Percentiles rank a stretch among this genome's conserved stretches.
Conservation (phyloP, 2,329 filamentous ascomycete species). For the Venturiaceae sp. region DNA sequence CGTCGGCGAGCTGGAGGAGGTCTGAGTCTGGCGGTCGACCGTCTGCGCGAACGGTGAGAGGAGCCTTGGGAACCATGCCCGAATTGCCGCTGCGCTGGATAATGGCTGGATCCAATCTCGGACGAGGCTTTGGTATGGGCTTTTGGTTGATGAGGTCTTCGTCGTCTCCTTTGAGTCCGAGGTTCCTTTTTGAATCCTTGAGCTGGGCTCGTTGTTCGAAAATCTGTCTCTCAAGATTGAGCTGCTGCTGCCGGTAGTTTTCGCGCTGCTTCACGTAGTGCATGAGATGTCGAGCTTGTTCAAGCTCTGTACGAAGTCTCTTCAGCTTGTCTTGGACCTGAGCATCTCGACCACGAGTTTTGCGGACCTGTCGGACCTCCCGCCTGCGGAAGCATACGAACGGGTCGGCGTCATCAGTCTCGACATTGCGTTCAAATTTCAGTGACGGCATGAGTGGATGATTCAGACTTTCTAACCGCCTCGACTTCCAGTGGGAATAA, state of each 20-base stretch:
- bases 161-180: conserved; percentile 85
- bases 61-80: conserved; percentile 34
- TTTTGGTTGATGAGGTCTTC: conserved; percentile 75
- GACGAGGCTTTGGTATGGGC: conserved; percentile 35
- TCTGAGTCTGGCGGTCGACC: conserved; percentile 65
- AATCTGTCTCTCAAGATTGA: conserved; percentile 64
- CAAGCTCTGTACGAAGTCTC: conserved; percentile 80
- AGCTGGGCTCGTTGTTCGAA: conserved; percentile 76
- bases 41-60: conserved; percentile 47
- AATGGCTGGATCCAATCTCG: conserved; percentile 48
- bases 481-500: conserved; percentile 9
- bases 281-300: conserved; percentile 76
- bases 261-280: conserved; percentile 72
- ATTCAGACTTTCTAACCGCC: conserved; percentile 50
- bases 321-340: conserved; percentile 93
- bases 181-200: conserved; percentile 79
- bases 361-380: conserved; percentile 87
- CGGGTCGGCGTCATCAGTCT: conserved; percentile 90
- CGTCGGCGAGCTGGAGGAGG: conserved; percentile 65
- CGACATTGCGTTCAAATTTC: conserved; percentile 90
- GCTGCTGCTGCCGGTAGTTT: conserved; percentile 63
- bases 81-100: conserved; percentile 57
- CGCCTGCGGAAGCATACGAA: conserved; percentile 97
- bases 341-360: conserved; percentile 86
- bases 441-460: conserved; percentile 65